Base-by-base conservation (phyloP, 768 basidiomycete species). In the Jaapia argillacea region DNA sequence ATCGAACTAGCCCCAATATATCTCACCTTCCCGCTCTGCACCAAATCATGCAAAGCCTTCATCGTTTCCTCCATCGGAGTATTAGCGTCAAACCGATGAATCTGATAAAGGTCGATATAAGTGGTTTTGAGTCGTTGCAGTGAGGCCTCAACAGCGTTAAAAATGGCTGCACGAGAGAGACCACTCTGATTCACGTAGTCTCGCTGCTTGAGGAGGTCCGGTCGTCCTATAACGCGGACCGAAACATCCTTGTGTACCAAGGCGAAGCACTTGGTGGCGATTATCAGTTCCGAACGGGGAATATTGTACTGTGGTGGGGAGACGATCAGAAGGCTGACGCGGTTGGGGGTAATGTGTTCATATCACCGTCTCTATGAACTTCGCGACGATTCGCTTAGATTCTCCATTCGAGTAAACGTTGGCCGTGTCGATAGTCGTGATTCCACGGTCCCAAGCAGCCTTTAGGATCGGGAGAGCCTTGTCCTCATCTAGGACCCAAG, bases 21-120 rank as follows among this genome's bases (percentile, higher is more conserved):
- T 27, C 72, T 58, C 16, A 72, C 73, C 48, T 71, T 70, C 13
- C 72, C 70, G 16, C 54, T 58, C 46, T 69, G 53, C 0, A 74
- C 66, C 18, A 75, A 65, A 48, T 74, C 74, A 43, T 73, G 67
- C 4, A 74, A 56, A 1, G 71, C 72, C 39, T 67, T 65, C 72
- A 73, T 73, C 1, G 64, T 75, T 53, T 74, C 71, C 39, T 65
- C 65, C 0, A 58, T 45, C 4, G 72, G 58, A 0, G 65, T 61
- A 0, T 47, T 45, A 5, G 50, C 26, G 42, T 72, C 72, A 28
- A 60, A 69, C 13, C 63, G 51, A 37, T 74, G 73, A 26, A 71
- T 65, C 46, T 73, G 72, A 31, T 75, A 58, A 4, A 68, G 53
- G 40, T 68, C 66, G 36, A 67, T 45, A 48, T 65, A 64, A 14